A percentile compares a stretch with the other conserved stretches of the same genome.
Conservation (phyloP, 352 stramenopile genomes). For the Globisporangium takayamanum region DNA sequence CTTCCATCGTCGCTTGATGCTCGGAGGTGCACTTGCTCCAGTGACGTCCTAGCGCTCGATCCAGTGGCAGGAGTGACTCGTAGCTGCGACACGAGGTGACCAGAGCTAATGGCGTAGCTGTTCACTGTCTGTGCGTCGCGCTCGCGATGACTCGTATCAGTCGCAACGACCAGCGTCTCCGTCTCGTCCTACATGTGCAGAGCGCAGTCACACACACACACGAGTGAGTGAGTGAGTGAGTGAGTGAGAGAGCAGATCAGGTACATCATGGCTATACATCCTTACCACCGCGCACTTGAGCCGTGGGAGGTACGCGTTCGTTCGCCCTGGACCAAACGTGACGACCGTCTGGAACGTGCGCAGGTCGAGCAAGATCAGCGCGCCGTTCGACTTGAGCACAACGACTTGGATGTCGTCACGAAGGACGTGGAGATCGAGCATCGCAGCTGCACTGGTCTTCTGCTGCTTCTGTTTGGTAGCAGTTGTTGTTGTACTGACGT, state of each 20-base stretch:
- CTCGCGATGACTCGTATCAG: slow-evolving; percentile 7
- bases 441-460: slow-evolving; percentile 19
- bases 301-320: slow-evolving; percentile 23
- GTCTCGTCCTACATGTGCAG: slow-evolving; percentile 12
- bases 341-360: slow-evolving; percentile 31
- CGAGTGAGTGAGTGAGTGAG: neutral
- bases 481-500: neutral
- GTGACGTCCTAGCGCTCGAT: slow-evolving; percentile 1
- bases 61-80: slow-evolving; percentile 8
- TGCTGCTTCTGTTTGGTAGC: neutral
- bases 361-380: slow-evolving; percentile 40
- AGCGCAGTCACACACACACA: neutral
- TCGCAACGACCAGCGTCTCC: slow-evolving; percentile 33
- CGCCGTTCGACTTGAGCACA: slow-evolving; percentile 36
- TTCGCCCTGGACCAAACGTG: slow-evolving; percentile 21
- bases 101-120: slow-evolving; percentile 25
- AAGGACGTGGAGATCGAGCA: slow-evolving; percentile 37
- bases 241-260: neutral
- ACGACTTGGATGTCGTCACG: slow-evolving; percentile 31
- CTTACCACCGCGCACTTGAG: slow-evolving; percentile 28
- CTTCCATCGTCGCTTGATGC: slow-evolving; percentile 1
- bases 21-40: slow-evolving; percentile 37
- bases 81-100: slow-evolving; percentile 14
- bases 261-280: neutral
- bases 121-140: slow-evolving; percentile 16